Evolutionary conservation across 2,329 filamentous ascomycete species (phyloP), one percentile per base, ranked within the genome.

Genomic region (Neopestalotiopsis sp.): DNA sequence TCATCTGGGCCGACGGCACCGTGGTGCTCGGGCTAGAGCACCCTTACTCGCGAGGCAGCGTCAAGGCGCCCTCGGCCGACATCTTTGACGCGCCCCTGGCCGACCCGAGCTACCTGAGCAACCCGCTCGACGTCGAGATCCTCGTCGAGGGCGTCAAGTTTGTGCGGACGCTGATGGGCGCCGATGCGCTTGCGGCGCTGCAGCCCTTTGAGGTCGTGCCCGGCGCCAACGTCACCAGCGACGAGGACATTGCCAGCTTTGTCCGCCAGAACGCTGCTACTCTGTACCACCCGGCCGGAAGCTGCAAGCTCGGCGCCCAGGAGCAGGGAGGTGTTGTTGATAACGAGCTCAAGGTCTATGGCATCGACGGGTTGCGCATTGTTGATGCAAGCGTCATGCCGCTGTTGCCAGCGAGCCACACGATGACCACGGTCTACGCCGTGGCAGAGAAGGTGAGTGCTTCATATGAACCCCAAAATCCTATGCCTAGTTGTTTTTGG

Each of bases 41-140:
- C 52, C 86, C 86, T 0, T 84, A 85, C 69, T 87, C 84, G 1
- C 83, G 87, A 1, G 88, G 88, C n/a, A 80, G 82, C 42, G 83
- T 89, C 71, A 87, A 87, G 75, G 86, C 89, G 69, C 79, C 78
- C 14, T 80, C 80, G 14, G 67, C 80, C 2, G 79, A 83, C 57
- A 79, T 82, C n/a, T 42, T 80, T 80, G 4, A 83, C 86, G 68
- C 84, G 86, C 72, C 84, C 82, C 28, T 84, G 82, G 62, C 88
- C 81, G 77, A 84, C 85, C 73, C 71, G 65, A 75, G 77, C 62
- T 72, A 77, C 12, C 73, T 81, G 68, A 83, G 81, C 30, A 80
- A 88, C 71, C 85, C 86, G 13, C 79, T 88, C 59, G 88, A 90
- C 71, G 75, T 86, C 52, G 20, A 56, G n/a, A 66, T 66, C 7